Evolutionary conservation across 805 yeast genomes (phyloP), one percentile per base, ranked within the genome.

Genomic region (Nakazawaea laoshanensis): DNA sequence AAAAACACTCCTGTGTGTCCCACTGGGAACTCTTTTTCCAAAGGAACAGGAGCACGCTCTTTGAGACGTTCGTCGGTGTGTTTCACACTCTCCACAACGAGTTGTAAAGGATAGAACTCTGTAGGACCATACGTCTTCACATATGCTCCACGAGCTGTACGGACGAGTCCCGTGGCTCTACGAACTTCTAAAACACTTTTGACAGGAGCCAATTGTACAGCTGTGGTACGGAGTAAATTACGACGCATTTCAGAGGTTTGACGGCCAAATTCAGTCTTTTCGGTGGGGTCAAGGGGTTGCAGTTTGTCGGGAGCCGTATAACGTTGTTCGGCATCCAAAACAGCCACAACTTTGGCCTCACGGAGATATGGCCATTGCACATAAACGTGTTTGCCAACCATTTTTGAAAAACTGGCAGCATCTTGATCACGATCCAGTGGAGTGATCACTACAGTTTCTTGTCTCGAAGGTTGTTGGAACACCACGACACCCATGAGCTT

Each of bases 301-400:
- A 66, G 30, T 18, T 29, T 10, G 47, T 41, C 36, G 40, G 48
- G 33, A 17, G 53, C 44, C 40, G 57, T 67, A 45, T 70, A 82
- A 28, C 61, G 63, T 45, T 53, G 57, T 12, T 61, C 53, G 10
- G 65, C 70, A 50, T 82, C 88, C 22, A 65, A 52, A 4, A 89
- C 70, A 15, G 68, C 65, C 9, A 75, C 61, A 25, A 89, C 75
- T 47, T 70, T 74, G 7, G 87, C 80, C 57, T 89, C 96, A 44
- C 77, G 69, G 43, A 92, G 61, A 48, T 74, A 84, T n/a, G 99
- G 99, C 89, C 95, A 92, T 44, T 78, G 74, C 9, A 83, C 72
- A 50, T 77, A 88, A 3, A 83, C 80, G 31, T 74, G 56, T 37
- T 74, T 66, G 29, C 75, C 77, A 36, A 67, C 73, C 46, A 75